Evolutionary conservation across 2,329 filamentous ascomycete species (phyloP).

Genomic region (Fusarium aywerte): DNA sequence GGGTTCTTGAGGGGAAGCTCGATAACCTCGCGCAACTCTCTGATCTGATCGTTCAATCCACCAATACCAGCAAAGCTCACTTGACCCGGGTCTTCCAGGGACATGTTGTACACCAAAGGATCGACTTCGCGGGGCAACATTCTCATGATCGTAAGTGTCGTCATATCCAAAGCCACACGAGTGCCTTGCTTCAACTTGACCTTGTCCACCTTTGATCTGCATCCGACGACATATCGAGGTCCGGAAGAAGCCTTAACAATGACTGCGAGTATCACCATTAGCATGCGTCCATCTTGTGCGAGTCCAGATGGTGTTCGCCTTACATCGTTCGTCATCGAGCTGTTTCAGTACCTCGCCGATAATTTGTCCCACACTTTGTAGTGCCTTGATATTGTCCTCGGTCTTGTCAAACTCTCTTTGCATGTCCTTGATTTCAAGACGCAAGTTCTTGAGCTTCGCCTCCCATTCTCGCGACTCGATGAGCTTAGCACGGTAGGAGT

Average conservation of each 20-base stretch:
- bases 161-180: constrained; percentile 98
- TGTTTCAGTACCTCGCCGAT: constrained; percentile 99
- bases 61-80: constrained; percentile 98
- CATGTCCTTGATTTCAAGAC: constrained; percentile 94
- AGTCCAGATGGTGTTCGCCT: constrained; percentile 49
- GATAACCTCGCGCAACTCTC: constrained; percentile 96
- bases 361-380: constrained; percentile 99
- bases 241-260: constrained; percentile 99
- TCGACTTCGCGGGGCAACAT: constrained; percentile 99
- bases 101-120: constrained; percentile 99
- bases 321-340: constrained; percentile 98
- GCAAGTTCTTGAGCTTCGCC: constrained; percentile 92
- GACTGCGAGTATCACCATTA: constrained; percentile 64
- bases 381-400: constrained; percentile 98
- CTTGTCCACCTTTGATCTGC: constrained; percentile 98
- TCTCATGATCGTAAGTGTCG: constrained; percentile 98
- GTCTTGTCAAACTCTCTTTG: constrained; percentile 96
- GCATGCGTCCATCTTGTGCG: constrained; percentile 16
- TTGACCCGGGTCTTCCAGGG: constrained; percentile 95
- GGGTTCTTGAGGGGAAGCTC: constrained; percentile 98
- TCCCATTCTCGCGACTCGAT: constrained; percentile 99
- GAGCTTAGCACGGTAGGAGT: constrained; percentile 82
- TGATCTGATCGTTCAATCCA: constrained; percentile 97
- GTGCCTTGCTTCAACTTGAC: constrained; percentile 97
- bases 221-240: constrained; percentile 97